These are phyloP conservation scores for Asparagopsis taxiformis DNA, from an alignment of 31 red algal genomes.

Conservation along the genomic window DNA sequence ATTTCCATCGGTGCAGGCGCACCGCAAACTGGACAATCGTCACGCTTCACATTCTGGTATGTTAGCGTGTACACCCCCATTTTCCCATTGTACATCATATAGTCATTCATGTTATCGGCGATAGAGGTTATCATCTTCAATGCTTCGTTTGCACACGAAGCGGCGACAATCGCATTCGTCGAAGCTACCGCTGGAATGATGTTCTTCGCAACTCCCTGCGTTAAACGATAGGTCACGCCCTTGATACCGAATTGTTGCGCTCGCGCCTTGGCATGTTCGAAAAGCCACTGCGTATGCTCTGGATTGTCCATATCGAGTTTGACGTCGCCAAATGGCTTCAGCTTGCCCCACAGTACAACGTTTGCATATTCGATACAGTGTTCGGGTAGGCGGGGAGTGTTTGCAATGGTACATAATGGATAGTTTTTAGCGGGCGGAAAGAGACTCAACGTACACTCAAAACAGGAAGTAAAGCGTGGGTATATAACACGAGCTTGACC, in stretches of 20 bases:
- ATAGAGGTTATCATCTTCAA: slow-evolving; percentile 81
- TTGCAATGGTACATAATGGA: slow-evolving; percentile 95
- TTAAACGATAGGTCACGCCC: slow-evolving; percentile 85
- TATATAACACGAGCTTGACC: slow-evolving; percentile 94
- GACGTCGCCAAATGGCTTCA: slow-evolving; percentile 70
- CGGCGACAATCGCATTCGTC: slow-evolving; percentile 96
- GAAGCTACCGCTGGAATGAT: slow-evolving; percentile 98
- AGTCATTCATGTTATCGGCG: slow-evolving; percentile 83
- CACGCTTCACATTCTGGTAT: slow-evolving; percentile 74
- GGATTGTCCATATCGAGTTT: slow-evolving; percentile 86
- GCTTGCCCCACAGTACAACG: slow-evolving; percentile 82
- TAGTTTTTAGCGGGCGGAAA: slow-evolving; percentile 77
- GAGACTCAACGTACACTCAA: slow-evolving; percentile 92
- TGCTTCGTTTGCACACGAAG: slow-evolving; percentile 89
- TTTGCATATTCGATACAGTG: slow-evolving; percentile 99
- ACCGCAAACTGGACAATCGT: slow-evolving; percentile 95
- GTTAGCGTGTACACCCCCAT: slow-evolving; percentile 89
- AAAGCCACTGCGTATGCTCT: slow-evolving; percentile 91
- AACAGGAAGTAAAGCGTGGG: slow-evolving; percentile 84
- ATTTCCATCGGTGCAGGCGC: slow-evolving; percentile 51
- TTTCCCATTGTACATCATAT: slow-evolving; percentile 93
- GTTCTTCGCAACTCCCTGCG: slow-evolving; percentile 90
- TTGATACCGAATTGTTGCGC: slow-evolving; percentile 83
- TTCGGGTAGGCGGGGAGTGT: slow-evolving; percentile 94
- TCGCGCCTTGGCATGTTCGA: slow-evolving; percentile 68